Base-by-base conservation (phyloP, 2,329 filamentous ascomycete species). In the Rhytidhysteron rufulum region DNA sequence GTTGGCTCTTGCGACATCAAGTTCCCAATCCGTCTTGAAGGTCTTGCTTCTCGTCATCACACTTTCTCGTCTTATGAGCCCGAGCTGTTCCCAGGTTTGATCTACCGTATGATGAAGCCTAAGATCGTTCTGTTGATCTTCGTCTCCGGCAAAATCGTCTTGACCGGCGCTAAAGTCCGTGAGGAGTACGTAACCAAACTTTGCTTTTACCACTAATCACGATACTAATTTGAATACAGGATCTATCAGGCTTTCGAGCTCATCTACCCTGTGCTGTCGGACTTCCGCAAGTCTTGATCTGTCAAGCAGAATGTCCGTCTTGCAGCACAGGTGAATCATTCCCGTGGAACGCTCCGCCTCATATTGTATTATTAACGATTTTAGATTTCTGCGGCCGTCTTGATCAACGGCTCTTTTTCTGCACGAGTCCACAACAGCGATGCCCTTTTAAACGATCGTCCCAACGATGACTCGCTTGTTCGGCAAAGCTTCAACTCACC, bases 31-130 rank as follows among this genome's bases (percentile, higher is more conserved):
- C 88, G 93, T 53, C 78, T 98, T 43, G 93, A 97, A 68, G 93
- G 93, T 71, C 75, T 98, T 65, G 93, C 93, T 13, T 93, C 86
- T 54, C 88, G 90, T 71, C 93, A 98, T 79, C 91, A 97, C 78
- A 95, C 95, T 74, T 98, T 33, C 30, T 61, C 57, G 30, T 96
- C 90, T 42, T 98, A 98, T 70, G 93, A 98, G 70, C 93, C 93
- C 53, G 93, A 98, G 66, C 70, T 98, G 67, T 98, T 97, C 80
- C 93, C 93, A 61, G 93, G 93, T 81, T 83, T 98, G 38, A 98
- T 98, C 72, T 98, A 98, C 73, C 89, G 93, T 67, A 96, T 98
- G 93, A 96, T 97, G 78, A 97, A 97, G 78, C 93, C 93, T 16
- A 97, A 97, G 82, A 95, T 97, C 54, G 91, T 97, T 39, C 82